Evolutionary conservation across 78 protist species (phyloP), one percentile per base, ranked within the genome.

Genomic region (Pigoraptor vietnamica): DNA sequence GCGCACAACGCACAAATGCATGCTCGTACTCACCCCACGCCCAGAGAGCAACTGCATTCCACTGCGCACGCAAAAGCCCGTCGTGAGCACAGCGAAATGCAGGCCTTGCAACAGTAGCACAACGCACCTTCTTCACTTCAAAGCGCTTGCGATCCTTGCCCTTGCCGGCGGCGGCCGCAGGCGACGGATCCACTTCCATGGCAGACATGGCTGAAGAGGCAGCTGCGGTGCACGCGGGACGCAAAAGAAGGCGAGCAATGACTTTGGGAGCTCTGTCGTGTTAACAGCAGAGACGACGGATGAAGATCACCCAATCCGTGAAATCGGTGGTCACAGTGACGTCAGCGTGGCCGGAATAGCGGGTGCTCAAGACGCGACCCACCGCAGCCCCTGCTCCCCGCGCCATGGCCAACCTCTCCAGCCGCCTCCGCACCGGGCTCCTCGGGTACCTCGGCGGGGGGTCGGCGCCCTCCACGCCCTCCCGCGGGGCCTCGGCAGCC

Each of bases 31-130:
- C 84, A 94, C 94, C 98, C 99, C 99, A 97, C 32, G 97, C 92
- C 99, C 99, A 98, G n/a, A 98, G 92, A 24, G 99, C 99, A 21
- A 98, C 99, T 35, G 99, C 99, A 40, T 97, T 97, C 99, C 99
- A 98, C 94, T 98, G 81, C n/a, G 2, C 1, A 82, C 1, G 29
- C 67, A 25, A 67, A 79, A 10, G n/a, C 35, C 32, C 6, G 0
- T 1, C 0, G 81, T 2, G 24, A 40, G 34, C 14, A 67, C 0
- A 55, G 1, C 35, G 21, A 9, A 40, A 89, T 6, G 32, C 24
- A 37, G 37, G 2, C 24, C 2, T 1, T 36, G 24, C 40, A 55
- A 39, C 34, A 24, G 40, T 23, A 37, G 23, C 40, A 87, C 6
- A 37, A 9, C 0, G 2, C 37, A 91, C 92, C 90, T 91, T 91